Evolutionary conservation across 345 rosid genomes (phyloP).

Genomic region (Lepidium aucheri): DNA sequence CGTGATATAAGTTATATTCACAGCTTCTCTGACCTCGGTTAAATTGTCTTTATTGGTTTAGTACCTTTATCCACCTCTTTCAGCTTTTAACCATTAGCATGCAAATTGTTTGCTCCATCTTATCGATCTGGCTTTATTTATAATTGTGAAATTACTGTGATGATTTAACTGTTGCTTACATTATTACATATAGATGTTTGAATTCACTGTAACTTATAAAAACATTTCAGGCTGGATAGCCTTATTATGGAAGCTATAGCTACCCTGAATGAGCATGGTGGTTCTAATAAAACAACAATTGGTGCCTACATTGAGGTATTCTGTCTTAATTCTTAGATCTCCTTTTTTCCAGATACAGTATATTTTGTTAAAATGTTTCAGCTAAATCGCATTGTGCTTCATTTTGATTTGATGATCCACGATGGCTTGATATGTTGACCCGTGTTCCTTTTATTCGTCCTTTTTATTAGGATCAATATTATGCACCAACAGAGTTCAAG

Average conservation of each 20-base stretch:
- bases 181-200: neutral
- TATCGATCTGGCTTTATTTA: neutral
- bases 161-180: neutral
- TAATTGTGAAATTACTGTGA: neutral
- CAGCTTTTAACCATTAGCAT: neutral
- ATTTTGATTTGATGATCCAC: no score
- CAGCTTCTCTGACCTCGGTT: neutral
- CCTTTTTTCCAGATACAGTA: neutral
- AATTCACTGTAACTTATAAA: neutral
- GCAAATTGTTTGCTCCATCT: neutral
- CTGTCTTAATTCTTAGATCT: neutral
- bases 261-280: constrained; percentile 82
- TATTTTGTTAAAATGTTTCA: neutral
- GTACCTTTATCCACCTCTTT: neutral
- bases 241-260: constrained; percentile 88
- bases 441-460: neutral
- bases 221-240: constrained; percentile 60
- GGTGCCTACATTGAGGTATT: constrained; percentile 86
- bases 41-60: neutral
- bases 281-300: constrained; percentile 80
- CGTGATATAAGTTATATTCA: neutral
- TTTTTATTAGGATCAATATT: constrained; percentile 71
- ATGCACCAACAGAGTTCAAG: constrained; percentile 89
- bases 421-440: no score
- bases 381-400: no score